These are phyloP conservation scores for Spathaspora gorwiae DNA, from an alignment of 805 yeast species.

Conservation along the genomic window DNA sequence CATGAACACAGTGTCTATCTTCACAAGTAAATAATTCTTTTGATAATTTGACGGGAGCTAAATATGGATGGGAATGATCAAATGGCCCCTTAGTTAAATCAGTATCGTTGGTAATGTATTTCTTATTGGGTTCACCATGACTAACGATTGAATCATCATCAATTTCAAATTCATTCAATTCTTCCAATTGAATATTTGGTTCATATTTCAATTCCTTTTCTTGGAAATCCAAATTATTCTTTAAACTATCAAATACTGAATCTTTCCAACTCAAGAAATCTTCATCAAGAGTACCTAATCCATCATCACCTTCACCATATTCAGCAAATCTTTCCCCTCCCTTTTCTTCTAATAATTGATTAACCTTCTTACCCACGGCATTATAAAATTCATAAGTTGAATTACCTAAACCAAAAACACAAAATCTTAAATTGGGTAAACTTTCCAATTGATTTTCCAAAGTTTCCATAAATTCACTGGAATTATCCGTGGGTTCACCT, in stretches of 20 bases:
- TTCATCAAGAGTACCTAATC: constrained; percentile 90
- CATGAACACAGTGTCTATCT: constrained; percentile 79
- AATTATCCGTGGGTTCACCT: constrained; percentile 97
- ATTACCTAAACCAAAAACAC: constrained; percentile 91
- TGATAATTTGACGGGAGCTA: constrained; percentile 60
- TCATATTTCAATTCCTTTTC: constrained; percentile 80
- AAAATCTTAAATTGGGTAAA: constrained; percentile 56
- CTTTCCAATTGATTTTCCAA: constrained; percentile 55
- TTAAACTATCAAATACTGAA: constrained; percentile 58
- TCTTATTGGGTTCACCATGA: constrained; percentile 77
- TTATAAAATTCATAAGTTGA: constrained; percentile 91
- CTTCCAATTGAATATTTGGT: constrained; percentile 53
- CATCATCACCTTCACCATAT: constrained; percentile 94
- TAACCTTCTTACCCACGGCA: constrained; percentile 65
- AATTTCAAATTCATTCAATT: constrained; percentile 23
- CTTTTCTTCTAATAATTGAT: constrained; percentile 47
- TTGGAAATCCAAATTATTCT: constrained; percentile 58
- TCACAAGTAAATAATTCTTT: constrained; percentile 66
- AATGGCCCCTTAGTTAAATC: constrained; percentile 65
- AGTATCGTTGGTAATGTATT: constrained; percentile 25
- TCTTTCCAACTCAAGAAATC: constrained; percentile 95
- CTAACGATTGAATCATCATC: constrained; percentile 30
- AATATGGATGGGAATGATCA: constrained; percentile 74
- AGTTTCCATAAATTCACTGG: constrained; percentile 71
- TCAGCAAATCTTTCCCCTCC: constrained; percentile 73